Evolutionary conservation across 306 rosid genomes (phyloP).

Genomic region (Prunus mume): DNA sequence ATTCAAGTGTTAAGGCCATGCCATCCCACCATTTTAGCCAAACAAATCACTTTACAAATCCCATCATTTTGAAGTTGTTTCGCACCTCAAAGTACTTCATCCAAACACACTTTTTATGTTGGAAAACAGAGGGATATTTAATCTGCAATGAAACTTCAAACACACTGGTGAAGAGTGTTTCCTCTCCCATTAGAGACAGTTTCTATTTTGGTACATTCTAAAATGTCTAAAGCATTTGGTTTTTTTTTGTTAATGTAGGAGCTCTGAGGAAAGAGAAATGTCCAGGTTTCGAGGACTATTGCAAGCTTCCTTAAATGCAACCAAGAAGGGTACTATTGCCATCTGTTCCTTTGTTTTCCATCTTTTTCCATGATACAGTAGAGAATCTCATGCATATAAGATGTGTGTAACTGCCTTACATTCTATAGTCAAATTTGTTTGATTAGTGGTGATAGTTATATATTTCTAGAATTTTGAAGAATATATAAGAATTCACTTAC

Average conservation of each 20-base stretch:
- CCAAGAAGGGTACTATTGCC: constrained; percentile 61
- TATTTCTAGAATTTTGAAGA: neutral
- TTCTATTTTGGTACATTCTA: neutral
- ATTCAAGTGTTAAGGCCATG: neutral
- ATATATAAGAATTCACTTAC: neutral
- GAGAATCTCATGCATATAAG: neutral
- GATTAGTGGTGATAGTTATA: neutral
- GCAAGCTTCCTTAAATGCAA: constrained; percentile 74
- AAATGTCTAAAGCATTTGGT: neutral
- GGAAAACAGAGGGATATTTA: neutral
- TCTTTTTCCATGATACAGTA: neutral
- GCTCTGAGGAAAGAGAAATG: constrained; percentile 40
- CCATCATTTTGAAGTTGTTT: neutral
- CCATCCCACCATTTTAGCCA: neutral
- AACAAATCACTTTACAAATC: neutral
- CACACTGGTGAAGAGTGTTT: neutral
- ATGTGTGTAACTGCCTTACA: neutral
- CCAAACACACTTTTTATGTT: neutral
- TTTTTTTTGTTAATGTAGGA: constrained; percentile 4
- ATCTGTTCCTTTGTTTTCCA: neutral
- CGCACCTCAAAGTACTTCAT: neutral
- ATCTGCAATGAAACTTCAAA: neutral
- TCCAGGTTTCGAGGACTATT: constrained; percentile 64
- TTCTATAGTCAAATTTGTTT: neutral
- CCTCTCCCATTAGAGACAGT: neutral